Percentiles rank a stretch among this genome's conserved stretches.
These are phyloP conservation scores for Colletotrichum costaricense DNA, from an alignment of 2,329 filamentous ascomycete genomes.

Conservation along the genomic window DNA sequence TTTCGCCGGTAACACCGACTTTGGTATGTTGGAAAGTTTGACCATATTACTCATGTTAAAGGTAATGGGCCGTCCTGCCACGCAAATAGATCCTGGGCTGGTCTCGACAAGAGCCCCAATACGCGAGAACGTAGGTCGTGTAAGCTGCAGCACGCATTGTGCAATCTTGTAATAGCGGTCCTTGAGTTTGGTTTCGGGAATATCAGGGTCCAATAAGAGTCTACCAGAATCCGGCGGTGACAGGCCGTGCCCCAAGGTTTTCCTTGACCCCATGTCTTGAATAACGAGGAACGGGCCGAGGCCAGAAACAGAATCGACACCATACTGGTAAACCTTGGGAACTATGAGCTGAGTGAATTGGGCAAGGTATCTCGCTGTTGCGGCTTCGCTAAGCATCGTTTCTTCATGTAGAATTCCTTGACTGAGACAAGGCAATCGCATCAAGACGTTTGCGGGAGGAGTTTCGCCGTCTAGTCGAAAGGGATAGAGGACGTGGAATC, in stretches of 20 bases:
- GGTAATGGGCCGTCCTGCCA: conserved; percentile 49
- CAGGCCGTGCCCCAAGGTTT: conserved; percentile 33
- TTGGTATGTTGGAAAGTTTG: conserved; percentile 41
- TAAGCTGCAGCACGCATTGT: conserved; percentile 52
- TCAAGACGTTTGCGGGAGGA: conserved; percentile 10
- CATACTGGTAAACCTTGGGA: conserved; percentile 26
- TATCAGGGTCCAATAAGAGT: not conserved
- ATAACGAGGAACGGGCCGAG: conserved; percentile 45
- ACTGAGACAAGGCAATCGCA: conserved; percentile 32
- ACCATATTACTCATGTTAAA: conserved; percentile 55
- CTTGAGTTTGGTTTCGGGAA: conserved; percentile 45
- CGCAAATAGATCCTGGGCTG: conserved; percentile 40
- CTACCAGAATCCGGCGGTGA: not conserved
- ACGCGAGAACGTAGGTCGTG: conserved; percentile 43
- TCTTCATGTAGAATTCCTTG: conserved; percentile 34
- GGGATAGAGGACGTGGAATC: conserved; percentile 36
- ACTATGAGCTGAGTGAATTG: conserved; percentile 23
- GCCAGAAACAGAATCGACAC: conserved; percentile 31
- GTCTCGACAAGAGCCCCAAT: conserved; percentile 52
- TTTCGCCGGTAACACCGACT: conserved; percentile 37
- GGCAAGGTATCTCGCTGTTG: conserved; percentile 24
- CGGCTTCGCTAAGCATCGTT: conserved; percentile 34
- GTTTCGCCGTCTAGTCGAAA: conserved; percentile 23
- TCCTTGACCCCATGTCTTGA: conserved; percentile 35
- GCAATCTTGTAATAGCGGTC: conserved; percentile 50